Evolutionary conservation across 2,329 filamentous ascomycete species (phyloP), one percentile per base, ranked within the genome.

Genomic region (Alternaria incomplexa): DNA sequence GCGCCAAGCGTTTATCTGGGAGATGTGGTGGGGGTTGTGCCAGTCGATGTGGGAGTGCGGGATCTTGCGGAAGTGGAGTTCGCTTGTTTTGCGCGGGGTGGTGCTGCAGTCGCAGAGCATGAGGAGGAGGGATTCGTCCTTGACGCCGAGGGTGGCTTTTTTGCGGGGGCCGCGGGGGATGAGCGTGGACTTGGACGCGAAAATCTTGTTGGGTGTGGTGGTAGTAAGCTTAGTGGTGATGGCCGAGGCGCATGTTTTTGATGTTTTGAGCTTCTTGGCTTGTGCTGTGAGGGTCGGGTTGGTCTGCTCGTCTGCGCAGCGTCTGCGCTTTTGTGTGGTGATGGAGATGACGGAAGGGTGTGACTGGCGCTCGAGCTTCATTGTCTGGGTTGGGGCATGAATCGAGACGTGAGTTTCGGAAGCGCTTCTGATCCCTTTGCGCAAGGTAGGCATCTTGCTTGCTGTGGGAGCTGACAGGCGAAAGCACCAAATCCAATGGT

Each of bases 1-100:
- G 52, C 69, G 64, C 72, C 72, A 74, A 0, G 59, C 48, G 50
- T 74, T 74, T 62, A 74, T 70, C 55, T 69, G 68, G 20, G 22
- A 48, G 43, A 74, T 72, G 58, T 74, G 65, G 0, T 52, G 22
- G 4, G 51, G 23, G 47, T 62, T 51, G 57, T 64, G 43, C 72
- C 72, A 74, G 65, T 73, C 64, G 20, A 74, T 69, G 10, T 52
- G 50, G 12, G 60, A 48, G 30, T 65, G 63, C 1, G 65, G 53
- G 12, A 72, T 62, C 30, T 66, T 66, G 45, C 63, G 66, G 63
- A 72, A 73, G 56, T 64, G 65, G 0, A 71, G 60, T 22, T 68
- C 64, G 46, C 65, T 68, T 17, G 15, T 23, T 36, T 53, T 48
- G 11, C 40, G 8, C 2, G 32, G 32, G 32, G 32, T 46, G 2